A percentile compares a stretch with the other conserved stretches of the same genome.
These are phyloP conservation scores for Scleromitrula shiraiana DNA, from an alignment of 2,329 filamentous ascomycete species.

Conservation along the genomic window DNA sequence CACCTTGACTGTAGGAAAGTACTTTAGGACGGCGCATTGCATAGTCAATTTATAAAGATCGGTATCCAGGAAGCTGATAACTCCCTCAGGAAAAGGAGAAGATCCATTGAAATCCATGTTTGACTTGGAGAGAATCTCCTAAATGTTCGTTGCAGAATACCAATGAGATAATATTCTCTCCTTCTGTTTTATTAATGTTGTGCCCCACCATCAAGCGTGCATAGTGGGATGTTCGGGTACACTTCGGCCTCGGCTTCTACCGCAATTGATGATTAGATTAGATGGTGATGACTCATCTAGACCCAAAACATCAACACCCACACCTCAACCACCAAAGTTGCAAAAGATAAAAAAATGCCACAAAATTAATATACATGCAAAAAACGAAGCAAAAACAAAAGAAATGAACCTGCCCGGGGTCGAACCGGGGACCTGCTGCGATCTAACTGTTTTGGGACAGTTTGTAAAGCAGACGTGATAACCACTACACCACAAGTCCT, in stretches of 20 bases:
- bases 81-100: conserved; percentile 62
- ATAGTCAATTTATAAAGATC: conserved; percentile 89
- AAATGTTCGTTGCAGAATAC: too few relatives aligned
- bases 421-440: conserved; percentile 12
- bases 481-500: conserved; percentile 13
- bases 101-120: conserved; percentile 64
- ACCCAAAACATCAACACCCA: too few relatives aligned
- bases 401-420: conserved; percentile 4
- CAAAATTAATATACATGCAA: too few relatives aligned
- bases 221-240: too few relatives aligned
- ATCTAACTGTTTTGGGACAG: neutral
- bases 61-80: conserved; percentile 77
- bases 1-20: conserved; percentile 75
- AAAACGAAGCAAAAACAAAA: neutral
- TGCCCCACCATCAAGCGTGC: too few relatives aligned
- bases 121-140: too few relatives aligned
- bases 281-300: too few relatives aligned
- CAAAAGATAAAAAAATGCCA: too few relatives aligned
- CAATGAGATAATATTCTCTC: too few relatives aligned
- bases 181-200: too few relatives aligned
- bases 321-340: neutral
- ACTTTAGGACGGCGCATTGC: conserved; percentile 94
- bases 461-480: conserved; percentile 17
- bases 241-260: too few relatives aligned
- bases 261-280: too few relatives aligned